Base-by-base conservation (phyloP, 2,329 filamentous ascomycete species). In the Thelonectria discophora region DNA sequence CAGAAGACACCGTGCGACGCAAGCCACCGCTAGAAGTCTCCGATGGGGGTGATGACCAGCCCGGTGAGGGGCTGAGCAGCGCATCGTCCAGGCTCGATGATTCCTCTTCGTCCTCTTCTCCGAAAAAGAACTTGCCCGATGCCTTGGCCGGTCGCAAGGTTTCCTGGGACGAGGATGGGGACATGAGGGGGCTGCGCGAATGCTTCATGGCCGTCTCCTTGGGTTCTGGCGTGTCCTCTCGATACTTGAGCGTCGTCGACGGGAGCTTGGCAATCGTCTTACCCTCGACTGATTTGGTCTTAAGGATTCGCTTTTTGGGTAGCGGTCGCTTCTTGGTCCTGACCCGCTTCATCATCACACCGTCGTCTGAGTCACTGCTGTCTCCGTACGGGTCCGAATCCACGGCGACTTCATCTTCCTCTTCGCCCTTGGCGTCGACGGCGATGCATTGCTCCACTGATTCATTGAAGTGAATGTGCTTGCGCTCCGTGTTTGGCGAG, bases 371-470 rank as follows among this genome's bases (percentile, higher is more conserved):
- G 61, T 88, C 90, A 63, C 85, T 88, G 65, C 88, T 86, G 55
- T 87, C 85, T 43, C 81, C 81, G 60, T 78, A 82, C 4, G 62
- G 69, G 37, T 84, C 84, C 4, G 82, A 78, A 21, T 88, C 84
- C 12, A 90, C 84, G 11, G 91, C 87, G 54, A 91, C 86, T 32
- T 90, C 88, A 49, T 94, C 88, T 55, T 92, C 88, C 27, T 91
- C 88, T 21, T 90, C 89, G 65, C 91, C 88, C 78, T 96, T 96
- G 69, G 88, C 85, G 34, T 98, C 94, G 32, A 99, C 87, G 8
- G 95, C 95, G 66, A 97, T 97, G 75, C 94, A 97, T 75, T 98
- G 94, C 75, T 94, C 90, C 2, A 99, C 95, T 78, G 94, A 91
- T 73, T 97, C 92, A 74, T 97, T 95, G 77, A 99, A 99, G 73